Conservation (phyloP, 2,329 filamentous ascomycete genomes). For the Nemania serpens region DNA sequence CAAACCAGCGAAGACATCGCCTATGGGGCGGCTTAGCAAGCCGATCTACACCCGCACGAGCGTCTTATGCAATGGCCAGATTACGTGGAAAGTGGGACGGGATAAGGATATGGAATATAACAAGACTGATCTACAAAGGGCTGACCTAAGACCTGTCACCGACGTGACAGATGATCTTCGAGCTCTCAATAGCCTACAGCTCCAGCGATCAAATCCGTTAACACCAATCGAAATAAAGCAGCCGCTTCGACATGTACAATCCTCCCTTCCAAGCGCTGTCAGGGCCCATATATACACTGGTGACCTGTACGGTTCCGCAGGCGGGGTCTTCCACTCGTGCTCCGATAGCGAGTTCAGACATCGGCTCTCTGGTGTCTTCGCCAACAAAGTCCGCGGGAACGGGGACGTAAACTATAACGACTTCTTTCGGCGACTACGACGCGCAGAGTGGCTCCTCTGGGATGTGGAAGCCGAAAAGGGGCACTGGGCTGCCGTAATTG, state of each 20-base stretch:
- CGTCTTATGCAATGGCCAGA: conserved; percentile 29
- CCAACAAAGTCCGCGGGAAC: conserved; percentile 3
- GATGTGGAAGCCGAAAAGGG: conserved; percentile 22
- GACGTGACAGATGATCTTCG: conserved; percentile 16
- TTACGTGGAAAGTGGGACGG: conserved; percentile 21
- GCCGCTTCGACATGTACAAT: conserved; percentile 23
- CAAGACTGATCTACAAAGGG: not conserved
- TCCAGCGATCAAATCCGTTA: conserved; percentile 6
- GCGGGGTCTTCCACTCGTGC: conserved; percentile 14
- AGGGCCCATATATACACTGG: conserved; percentile 20
- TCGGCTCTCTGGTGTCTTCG: not conserved
- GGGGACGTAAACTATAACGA: conserved; percentile 4
- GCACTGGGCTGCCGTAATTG: conserved; percentile 25
- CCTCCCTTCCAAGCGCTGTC: conserved; percentile 13
- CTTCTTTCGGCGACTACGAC: conserved; percentile 23
- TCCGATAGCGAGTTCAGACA: not conserved
- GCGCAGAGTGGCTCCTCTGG: conserved; percentile 27
- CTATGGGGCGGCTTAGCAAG: not conserved
- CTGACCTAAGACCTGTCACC: not conserved
- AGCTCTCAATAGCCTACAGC: conserved; percentile 26
- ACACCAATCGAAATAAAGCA: conserved; percentile 18
- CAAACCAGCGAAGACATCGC: conserved; percentile 8
- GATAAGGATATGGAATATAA: conserved; percentile 4
- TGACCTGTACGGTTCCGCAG: conserved; percentile 16
- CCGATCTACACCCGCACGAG: conserved; percentile 24